Conservation (phyloP, 1,284 basidiomycete genomes). For the Cryptococcus hybrid region DNA sequence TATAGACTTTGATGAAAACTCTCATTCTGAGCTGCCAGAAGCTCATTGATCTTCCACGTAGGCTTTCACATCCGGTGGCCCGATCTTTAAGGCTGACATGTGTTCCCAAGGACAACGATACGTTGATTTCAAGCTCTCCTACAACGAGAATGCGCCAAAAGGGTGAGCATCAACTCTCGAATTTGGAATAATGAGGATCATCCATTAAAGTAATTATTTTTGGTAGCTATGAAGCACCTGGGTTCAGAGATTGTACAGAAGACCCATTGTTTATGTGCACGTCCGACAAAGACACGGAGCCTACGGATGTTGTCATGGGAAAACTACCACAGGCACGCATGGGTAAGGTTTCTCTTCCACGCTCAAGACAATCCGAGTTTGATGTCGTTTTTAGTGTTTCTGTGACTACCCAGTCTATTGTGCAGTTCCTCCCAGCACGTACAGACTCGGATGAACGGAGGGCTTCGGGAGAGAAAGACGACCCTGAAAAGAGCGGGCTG, state of each 20-base stretch:
- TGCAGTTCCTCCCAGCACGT: slow-evolving; percentile 1
- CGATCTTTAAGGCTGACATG: neutral
- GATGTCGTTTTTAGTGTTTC: neutral
- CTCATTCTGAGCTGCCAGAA: slow-evolving; percentile 6
- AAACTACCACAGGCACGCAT: slow-evolving; percentile 13
- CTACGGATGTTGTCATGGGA: neutral
- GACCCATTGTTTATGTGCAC: slow-evolving; percentile 14
- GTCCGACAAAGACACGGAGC: slow-evolving; percentile 6
- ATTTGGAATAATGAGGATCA: too few species aligned
- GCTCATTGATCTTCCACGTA: slow-evolving; percentile 21
- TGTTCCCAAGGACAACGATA: slow-evolving; percentile 7
- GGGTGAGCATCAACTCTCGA: slow-evolving; percentile 11
- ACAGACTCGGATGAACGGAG: neutral
- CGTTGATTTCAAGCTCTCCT: slow-evolving; percentile 23
- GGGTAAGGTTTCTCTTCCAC: slow-evolving; percentile 10
- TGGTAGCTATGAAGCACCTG: slow-evolving; percentile 18
- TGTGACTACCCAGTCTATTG: slow-evolving; percentile 4
- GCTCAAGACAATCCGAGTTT: neutral
- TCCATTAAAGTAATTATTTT: too few species aligned
- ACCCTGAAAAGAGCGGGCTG: neutral
- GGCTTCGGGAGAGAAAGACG: neutral
- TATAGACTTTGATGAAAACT: slow-evolving; percentile 1
- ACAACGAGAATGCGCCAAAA: slow-evolving; percentile 12
- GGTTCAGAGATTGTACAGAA: slow-evolving; percentile 7
- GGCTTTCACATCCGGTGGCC: neutral